A percentile compares a stretch with the other conserved stretches of the same genome.
These are phyloP conservation scores for Russula foetens DNA, from an alignment of 768 basidiomycete genomes.

Conservation along the genomic window DNA sequence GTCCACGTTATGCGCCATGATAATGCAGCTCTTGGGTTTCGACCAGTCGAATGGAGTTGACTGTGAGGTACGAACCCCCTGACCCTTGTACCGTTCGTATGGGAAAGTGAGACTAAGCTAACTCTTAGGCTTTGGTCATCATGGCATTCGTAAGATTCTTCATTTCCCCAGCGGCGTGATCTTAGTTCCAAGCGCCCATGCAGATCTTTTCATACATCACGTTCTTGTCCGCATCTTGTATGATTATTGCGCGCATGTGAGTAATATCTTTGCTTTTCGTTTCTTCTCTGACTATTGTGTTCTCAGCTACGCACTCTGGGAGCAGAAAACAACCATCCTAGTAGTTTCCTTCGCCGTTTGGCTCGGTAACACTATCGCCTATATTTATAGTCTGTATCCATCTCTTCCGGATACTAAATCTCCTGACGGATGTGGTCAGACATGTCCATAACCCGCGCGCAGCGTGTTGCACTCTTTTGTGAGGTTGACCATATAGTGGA, in stretches of 20 bases:
- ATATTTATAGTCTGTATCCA: background rate
- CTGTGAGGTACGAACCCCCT: background rate
- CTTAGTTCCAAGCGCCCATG: background rate
- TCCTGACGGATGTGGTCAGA: background rate
- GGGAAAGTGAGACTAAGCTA: background rate
- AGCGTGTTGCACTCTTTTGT: background rate
- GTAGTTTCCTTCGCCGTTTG: background rate
- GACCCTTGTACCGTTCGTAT: background rate
- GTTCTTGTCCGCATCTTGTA: background rate
- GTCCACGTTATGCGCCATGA: background rate
- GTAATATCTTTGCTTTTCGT: background rate
- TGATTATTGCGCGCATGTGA: conserved; percentile 7
- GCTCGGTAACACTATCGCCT: background rate
- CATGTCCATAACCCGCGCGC: background rate
- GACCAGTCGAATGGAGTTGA: background rate
- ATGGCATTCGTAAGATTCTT: background rate
- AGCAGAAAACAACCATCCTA: background rate
- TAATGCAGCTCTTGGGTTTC: background rate
- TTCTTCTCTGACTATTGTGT: background rate
- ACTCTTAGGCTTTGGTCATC: background rate
- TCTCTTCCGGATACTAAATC: background rate
- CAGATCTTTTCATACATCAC: background rate
- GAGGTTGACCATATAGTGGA: background rate
- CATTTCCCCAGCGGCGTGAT: background rate
- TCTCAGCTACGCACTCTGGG: background rate